phyloP scores from a whole-genome alignment of 768 basidiomycete genomes.

The Suillus discolor region DNA sequence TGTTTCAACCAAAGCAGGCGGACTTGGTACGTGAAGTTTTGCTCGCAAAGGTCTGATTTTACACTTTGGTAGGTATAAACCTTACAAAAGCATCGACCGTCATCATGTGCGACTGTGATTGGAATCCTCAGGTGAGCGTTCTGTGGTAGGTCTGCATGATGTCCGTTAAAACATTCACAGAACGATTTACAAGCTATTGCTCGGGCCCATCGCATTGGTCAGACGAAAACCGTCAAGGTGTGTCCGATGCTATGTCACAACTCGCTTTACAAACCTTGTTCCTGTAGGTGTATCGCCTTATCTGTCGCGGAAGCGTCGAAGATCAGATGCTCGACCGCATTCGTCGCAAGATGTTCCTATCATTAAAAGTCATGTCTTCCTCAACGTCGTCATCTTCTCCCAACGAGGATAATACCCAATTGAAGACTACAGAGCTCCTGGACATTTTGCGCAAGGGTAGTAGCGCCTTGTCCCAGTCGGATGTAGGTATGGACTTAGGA shows the following conservation, averaged over 20 bases:
- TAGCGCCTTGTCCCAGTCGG: constrained; percentile 48
- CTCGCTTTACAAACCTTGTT: background rate
- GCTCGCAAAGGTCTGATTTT: constrained; percentile 20
- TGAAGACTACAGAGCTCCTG: constrained; percentile 51
- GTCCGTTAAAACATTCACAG: constrained; percentile 31
- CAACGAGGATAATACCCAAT: constrained; percentile 26
- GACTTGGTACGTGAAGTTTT: constrained; percentile 49
- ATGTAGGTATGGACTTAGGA: constrained; percentile 42
- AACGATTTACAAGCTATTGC: constrained; percentile 88
- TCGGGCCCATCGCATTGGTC: constrained; percentile 80
- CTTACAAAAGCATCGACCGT: constrained; percentile 80
- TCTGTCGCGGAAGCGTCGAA: constrained; percentile 71
- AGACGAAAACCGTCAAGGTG: constrained; percentile 70
- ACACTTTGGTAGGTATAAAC: constrained; percentile 62
- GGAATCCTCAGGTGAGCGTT: constrained; percentile 51
- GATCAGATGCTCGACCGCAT: constrained; percentile 77
- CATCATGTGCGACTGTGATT: constrained; percentile 76
- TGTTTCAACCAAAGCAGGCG: constrained; percentile 72
- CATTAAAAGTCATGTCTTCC: constrained; percentile 60
- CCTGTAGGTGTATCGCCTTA: constrained; percentile 50
- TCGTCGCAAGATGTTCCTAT: constrained; percentile 69
- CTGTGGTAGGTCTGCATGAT: constrained; percentile 13
- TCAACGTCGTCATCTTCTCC: constrained; percentile 27
- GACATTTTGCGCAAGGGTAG: constrained; percentile 60
- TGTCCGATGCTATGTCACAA: background rate